Percentiles rank a stretch among this genome's conserved stretches.
Evolutionary conservation across 208 protist species (phyloP).

Genomic region (Trypanosoma grayi): DNA sequence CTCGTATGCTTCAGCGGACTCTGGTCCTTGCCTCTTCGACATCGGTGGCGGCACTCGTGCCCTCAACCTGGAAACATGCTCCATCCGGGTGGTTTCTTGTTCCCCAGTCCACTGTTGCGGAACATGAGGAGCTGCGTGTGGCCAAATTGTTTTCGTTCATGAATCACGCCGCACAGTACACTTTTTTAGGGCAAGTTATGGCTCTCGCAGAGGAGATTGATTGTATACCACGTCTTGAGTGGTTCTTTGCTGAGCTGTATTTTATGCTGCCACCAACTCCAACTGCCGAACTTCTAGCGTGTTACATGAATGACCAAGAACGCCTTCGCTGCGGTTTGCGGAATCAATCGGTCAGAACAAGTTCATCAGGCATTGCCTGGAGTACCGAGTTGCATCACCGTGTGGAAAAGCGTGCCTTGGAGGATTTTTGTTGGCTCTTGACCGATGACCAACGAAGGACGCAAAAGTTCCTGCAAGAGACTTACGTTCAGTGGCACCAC

Average conservation of each 20-base stretch:
- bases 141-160: slow-evolving; percentile 78
- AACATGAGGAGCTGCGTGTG: slow-evolving; percentile 55
- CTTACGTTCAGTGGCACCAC: slow-evolving; percentile 86
- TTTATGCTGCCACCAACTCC: slow-evolving; percentile 67
- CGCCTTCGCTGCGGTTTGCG: slow-evolving; percentile 69
- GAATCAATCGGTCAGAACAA: slow-evolving; percentile 68
- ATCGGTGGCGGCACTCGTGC: slow-evolving; percentile 26
- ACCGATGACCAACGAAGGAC: slow-evolving; percentile 71
- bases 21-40: slow-evolving; percentile 6
- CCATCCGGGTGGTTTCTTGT: slow-evolving; percentile 70
- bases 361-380: slow-evolving; percentile 60
- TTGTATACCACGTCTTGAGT: slow-evolving; percentile 71
- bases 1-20: slow-evolving; percentile 14
- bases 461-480: slow-evolving; percentile 79
- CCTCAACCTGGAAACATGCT: slow-evolving; percentile 55
- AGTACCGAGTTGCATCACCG: slow-evolving; percentile 61
- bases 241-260: slow-evolving; percentile 80
- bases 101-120: slow-evolving; percentile 36
- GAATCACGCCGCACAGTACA: slow-evolving; percentile 79
- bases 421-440: slow-evolving; percentile 84
- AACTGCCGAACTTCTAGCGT: slow-evolving; percentile 65
- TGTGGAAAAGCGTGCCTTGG: slow-evolving; percentile 41
- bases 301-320: slow-evolving; percentile 88
- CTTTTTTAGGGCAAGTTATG: slow-evolving; percentile 77
- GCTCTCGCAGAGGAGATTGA: slow-evolving; percentile 75